Evolutionary conservation across 2,329 filamentous ascomycete genomes (phyloP).

Genomic region (Aspergillus fijiensis): DNA sequence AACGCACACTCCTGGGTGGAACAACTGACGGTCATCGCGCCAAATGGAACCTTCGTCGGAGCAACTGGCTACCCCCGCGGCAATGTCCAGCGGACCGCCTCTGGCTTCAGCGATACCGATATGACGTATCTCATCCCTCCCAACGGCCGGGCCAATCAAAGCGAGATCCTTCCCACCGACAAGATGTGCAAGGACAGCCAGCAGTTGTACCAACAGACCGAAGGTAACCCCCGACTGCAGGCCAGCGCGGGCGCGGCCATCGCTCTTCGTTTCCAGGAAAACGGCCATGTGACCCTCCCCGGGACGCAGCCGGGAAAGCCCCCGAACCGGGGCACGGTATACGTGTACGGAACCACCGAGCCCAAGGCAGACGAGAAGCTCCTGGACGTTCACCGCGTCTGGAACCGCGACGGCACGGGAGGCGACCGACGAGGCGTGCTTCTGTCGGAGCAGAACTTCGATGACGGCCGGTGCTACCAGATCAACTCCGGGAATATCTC

Average conservation of each 20-base stretch:
- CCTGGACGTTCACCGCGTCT: conserved; percentile 66
- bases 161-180: conserved; percentile 51
- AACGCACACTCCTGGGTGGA: conserved; percentile 81
- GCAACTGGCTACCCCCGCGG: conserved; percentile 72
- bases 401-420: conserved; percentile 77
- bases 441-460: conserved; percentile 75
- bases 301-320: conserved; percentile 60
- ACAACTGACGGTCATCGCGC: conserved; percentile 66
- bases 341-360: conserved; percentile 68
- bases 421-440: conserved; percentile 76
- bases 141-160: conserved; percentile 49
- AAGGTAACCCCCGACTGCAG: conserved; percentile 62
- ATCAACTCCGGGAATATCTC: conserved; percentile 63
- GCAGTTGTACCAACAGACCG: conserved; percentile 57
- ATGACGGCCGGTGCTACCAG: conserved; percentile 90
- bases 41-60: conserved; percentile 72
- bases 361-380: conserved; percentile 61
- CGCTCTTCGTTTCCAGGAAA: conserved; percentile 69
- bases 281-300: conserved; percentile 69
- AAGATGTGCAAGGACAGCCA: conserved; percentile 66
- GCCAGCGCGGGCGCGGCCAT: conserved; percentile 61
- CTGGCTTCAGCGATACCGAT: conserved; percentile 58
- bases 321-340: conserved; percentile 67
- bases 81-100: conserved; percentile 58
- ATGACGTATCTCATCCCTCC: conserved; percentile 65